phyloP scores from a whole-genome alignment of 1,284 basidiomycete species.

The Pseudozyma thailandica region DNA sequence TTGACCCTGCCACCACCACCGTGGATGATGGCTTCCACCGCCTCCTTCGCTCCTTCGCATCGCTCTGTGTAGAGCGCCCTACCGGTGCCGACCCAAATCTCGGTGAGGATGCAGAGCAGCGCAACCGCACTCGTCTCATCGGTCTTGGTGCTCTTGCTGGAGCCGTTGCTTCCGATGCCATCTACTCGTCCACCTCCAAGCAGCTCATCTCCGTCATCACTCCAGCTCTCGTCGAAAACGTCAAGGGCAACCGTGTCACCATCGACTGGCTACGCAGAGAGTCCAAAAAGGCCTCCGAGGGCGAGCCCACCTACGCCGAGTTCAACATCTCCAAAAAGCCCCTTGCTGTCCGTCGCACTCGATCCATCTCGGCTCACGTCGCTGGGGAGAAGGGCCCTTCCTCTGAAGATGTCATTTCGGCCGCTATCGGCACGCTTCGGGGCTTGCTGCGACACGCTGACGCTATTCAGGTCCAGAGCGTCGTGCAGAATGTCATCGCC shows the following conservation, averaged over 20 bases:
- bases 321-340: conserved; percentile 80
- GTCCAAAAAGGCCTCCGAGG: conserved; percentile 76
- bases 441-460: conserved; percentile 81
- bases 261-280: conserved; percentile 76
- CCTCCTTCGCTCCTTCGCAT: conserved; percentile 77
- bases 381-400: conserved; percentile 88
- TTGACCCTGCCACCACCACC: conserved; percentile 75
- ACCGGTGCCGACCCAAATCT: conserved; percentile 16
- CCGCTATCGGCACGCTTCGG: conserved; percentile 79
- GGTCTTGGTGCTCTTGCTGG: conserved; percentile 85
- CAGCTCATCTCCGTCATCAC: conserved; percentile 79
- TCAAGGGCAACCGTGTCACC: conserved; percentile 74
- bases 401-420: conserved; percentile 78
- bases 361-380: conserved; percentile 85
- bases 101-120: conserved; percentile 44
- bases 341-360: conserved; percentile 79
- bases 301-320: conserved; percentile 74
- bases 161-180: conserved; percentile 83
- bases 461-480: conserved; percentile 77
- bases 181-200: conserved; percentile 83
- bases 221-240: conserved; percentile 78
- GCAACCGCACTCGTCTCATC: conserved; percentile 79
- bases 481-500: conserved; percentile 75
- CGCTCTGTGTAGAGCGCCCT: conserved; percentile 69
- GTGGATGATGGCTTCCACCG: conserved; percentile 76